Evolutionary conservation across 352 stramenopile species (phyloP).

Genomic region (Pythium coloratum): DNA sequence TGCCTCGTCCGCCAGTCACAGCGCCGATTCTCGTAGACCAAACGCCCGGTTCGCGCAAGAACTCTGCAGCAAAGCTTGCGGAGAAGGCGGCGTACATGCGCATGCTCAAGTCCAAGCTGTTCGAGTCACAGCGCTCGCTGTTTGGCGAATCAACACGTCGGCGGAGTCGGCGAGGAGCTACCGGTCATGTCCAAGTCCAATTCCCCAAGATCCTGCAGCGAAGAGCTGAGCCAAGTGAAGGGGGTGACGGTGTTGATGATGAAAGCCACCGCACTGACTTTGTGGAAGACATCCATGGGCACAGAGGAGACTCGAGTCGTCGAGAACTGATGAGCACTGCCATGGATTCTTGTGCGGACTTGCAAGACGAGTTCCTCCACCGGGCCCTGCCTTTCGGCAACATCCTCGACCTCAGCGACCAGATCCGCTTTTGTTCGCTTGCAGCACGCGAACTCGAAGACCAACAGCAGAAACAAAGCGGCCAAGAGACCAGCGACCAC

Average conservation of each 20-base stretch:
- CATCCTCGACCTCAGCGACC: conserved; percentile 44
- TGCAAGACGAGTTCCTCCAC: conserved; percentile 55
- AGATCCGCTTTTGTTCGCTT: conserved; percentile 51
- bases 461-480: conserved; percentile 11
- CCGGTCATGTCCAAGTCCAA: conserved; percentile 26
- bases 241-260: conserved; percentile 10
- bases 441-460: conserved; percentile 28
- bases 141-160: neutral
- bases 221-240: conserved; percentile 17
- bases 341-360: conserved; percentile 32
- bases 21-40: neutral
- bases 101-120: conserved; percentile 19
- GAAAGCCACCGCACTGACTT: neutral
- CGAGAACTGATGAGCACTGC: neutral
- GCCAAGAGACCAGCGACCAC: neutral
- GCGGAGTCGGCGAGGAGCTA: conserved; percentile 12
- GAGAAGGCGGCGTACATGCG: conserved; percentile 22
- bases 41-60: neutral
- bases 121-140: conserved; percentile 15
- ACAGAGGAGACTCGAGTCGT: neutral
- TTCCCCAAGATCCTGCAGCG: conserved; percentile 52
- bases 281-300: neutral
- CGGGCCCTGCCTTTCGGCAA: conserved; percentile 38
- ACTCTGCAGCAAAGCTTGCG: conserved; percentile 1
- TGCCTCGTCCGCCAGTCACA: neutral